A percentile compares a stretch with the other conserved stretches of the same genome.
phyloP scores from a whole-genome alignment of 371 early-diverging fungal genomes.

The Syncephalastrum racemosum region DNA sequence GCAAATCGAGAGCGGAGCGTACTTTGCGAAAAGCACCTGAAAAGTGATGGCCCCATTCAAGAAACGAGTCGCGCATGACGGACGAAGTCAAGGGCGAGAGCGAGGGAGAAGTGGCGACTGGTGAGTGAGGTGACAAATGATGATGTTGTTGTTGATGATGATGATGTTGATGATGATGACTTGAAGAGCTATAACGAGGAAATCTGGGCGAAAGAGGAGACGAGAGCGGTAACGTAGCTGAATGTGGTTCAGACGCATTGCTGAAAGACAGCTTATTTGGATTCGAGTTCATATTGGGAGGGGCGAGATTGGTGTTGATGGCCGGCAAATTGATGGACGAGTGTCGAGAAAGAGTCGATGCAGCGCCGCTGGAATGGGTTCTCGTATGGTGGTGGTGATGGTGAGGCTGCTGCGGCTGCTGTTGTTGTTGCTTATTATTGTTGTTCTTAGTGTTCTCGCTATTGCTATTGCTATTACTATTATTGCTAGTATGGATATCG shows the following conservation, averaged over 20 bases:
- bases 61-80: too few relatives aligned
- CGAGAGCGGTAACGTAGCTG: constrained; percentile 6
- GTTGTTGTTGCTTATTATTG: constrained; percentile 7
- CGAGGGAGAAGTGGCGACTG: constrained; percentile 9
- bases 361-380: constrained; percentile 8
- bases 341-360: constrained; percentile 15
- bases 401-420: neutral
- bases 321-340: constrained; percentile 20
- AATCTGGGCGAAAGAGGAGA: constrained; percentile 18
- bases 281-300: neutral
- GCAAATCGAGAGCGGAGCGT: neutral
- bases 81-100: too few relatives aligned
- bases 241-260: constrained; percentile 5
- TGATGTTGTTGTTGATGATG: constrained; percentile 5
- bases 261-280: constrained; percentile 11
- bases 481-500: neutral
- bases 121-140: neutral
- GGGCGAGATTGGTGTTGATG: constrained; percentile 12
- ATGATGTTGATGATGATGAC: neutral
- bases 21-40: constrained; percentile 8
- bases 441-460: neutral
- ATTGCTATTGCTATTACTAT: neutral
- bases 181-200: neutral
- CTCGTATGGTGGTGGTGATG: constrained; percentile 4
- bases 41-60: too few relatives aligned